Conservation (phyloP, 1,139 yeast species). For the Sugiyamaella pinicola region DNA sequence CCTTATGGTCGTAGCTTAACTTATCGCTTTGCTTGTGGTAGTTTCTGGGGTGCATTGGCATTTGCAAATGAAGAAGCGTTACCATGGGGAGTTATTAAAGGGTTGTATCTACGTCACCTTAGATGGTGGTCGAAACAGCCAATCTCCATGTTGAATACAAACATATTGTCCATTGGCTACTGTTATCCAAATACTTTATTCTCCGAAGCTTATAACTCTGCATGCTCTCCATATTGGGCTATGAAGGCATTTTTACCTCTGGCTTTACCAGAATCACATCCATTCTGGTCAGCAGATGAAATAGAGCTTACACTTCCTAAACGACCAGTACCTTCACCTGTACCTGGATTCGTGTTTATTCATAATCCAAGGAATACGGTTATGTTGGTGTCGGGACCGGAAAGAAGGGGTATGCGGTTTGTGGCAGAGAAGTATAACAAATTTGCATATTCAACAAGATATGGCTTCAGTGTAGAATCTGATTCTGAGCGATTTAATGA, state of each 20-base stretch:
- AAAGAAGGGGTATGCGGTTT: constrained; percentile 31
- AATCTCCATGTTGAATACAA: constrained; percentile 31
- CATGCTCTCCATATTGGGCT: constrained; percentile 43
- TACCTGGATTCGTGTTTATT: constrained; percentile 32
- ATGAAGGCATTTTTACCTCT: constrained; percentile 37
- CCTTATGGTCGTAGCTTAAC: constrained; percentile 42
- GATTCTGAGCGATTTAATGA: constrained; percentile 28
- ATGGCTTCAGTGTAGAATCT: constrained; percentile 39
- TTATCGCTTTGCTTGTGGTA: constrained; percentile 39
- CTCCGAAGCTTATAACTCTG: constrained; percentile 40
- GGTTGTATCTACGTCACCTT: constrained; percentile 35
- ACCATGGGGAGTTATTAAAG: constrained; percentile 38
- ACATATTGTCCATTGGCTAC: constrained; percentile 38
- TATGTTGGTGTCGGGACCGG: constrained; percentile 38
- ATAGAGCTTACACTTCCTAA: constrained; percentile 12
- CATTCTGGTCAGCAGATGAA: constrained; percentile 31
- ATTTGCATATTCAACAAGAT: constrained; percentile 41
- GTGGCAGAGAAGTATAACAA: constrained; percentile 40
- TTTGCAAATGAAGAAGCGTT: constrained; percentile 30
- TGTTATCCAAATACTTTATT: constrained; percentile 39
- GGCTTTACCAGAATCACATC: constrained; percentile 32
- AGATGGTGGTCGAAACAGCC: constrained; percentile 42
- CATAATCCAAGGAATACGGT: constrained; percentile 34
- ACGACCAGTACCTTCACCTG: constrained; percentile 1
- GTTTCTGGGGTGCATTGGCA: constrained; percentile 41